Conservation (phyloP, 2,329 filamentous ascomycete genomes). For the Dactylellina parvicollis region DNA sequence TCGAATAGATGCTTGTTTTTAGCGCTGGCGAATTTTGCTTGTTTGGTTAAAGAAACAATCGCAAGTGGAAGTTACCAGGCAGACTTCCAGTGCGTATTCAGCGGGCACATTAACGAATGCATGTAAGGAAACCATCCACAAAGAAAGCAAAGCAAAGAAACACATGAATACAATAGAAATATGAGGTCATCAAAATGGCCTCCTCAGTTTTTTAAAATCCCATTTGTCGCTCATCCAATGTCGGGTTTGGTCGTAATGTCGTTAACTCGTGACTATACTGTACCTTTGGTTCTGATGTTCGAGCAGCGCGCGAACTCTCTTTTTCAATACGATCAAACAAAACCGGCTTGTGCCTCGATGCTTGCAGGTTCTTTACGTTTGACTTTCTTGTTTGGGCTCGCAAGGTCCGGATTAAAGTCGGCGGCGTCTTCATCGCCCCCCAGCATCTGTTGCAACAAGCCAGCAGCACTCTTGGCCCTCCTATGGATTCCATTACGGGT, state of each 20-base stretch:
- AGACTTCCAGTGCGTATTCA: conserved; percentile 1
- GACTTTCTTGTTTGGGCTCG: conserved; percentile 52
- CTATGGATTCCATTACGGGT: conserved; percentile 46
- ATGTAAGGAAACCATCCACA: conserved; percentile 16
- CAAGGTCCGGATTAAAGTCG: conserved; percentile 45
- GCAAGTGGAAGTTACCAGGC: conserved; percentile 8
- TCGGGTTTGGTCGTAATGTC: conserved; percentile 48
- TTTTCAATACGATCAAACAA: conserved; percentile 20
- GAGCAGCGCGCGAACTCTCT: background rate
- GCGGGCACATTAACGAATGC: conserved; percentile 31
- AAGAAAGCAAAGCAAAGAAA: conserved; percentile 4
- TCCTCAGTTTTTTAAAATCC: conserved; percentile 14
- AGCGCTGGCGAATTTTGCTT: background rate
- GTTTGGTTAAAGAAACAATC: conserved; percentile 7
- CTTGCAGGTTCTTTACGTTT: conserved; percentile 48
- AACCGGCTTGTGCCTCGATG: conserved; percentile 48
- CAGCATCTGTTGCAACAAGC: conserved; percentile 49
- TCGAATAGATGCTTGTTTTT: conserved; percentile 17
- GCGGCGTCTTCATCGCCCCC: conserved; percentile 31
- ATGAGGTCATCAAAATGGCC: conserved; percentile 25
- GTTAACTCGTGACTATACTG: conserved; percentile 48
- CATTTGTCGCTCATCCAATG: conserved; percentile 40
- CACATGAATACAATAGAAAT: conserved; percentile 26
- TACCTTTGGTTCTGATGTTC: conserved; percentile 26
- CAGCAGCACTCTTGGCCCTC: conserved; percentile 47